Conservation (phyloP, 257 asterid genomes). For the Plantago elongata region DNA sequence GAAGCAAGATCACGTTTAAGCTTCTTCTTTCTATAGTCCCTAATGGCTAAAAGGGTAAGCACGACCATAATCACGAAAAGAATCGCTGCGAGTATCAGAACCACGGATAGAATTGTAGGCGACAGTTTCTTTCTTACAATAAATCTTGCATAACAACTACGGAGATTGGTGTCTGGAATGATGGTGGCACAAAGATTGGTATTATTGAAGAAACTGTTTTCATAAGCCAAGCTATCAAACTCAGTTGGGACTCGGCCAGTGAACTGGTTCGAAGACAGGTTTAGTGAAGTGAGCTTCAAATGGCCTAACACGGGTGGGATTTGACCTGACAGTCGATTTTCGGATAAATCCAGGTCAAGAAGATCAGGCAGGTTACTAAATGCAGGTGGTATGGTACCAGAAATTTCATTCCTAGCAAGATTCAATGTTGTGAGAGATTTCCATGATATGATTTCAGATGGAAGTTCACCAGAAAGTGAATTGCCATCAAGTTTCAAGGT, state of each 20-base stretch:
- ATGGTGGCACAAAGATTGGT: conserved; percentile 49
- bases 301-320: conserved; percentile 61
- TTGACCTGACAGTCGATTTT: conserved; percentile 55
- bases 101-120: conserved; percentile 32
- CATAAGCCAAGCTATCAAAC: conserved; percentile 69
- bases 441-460: conserved; percentile 62
- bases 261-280: conserved; percentile 62
- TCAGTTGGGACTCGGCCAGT: conserved; percentile 55
- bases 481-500: conserved; percentile 63
- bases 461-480: conserved; percentile 59
- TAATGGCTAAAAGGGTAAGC: conserved; percentile 32
- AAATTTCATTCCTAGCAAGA: conserved; percentile 50
- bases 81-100: conserved; percentile 37
- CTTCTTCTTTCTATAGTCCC: conserved; percentile 57
- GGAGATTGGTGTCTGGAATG: conserved; percentile 33
- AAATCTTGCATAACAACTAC: conserved; percentile 31
- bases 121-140: conserved; percentile 34
- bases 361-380: conserved; percentile 56
- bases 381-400: conserved; percentile 54
- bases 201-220: conserved; percentile 55
- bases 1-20: conserved; percentile 41
- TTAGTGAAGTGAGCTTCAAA: conserved; percentile 48
- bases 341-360: conserved; percentile 58
- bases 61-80: conserved; percentile 28
- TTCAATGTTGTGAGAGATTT: conserved; percentile 43